Conservation (phyloP, 179 eudicot genomes). For the Corrigiola litoralis region DNA sequence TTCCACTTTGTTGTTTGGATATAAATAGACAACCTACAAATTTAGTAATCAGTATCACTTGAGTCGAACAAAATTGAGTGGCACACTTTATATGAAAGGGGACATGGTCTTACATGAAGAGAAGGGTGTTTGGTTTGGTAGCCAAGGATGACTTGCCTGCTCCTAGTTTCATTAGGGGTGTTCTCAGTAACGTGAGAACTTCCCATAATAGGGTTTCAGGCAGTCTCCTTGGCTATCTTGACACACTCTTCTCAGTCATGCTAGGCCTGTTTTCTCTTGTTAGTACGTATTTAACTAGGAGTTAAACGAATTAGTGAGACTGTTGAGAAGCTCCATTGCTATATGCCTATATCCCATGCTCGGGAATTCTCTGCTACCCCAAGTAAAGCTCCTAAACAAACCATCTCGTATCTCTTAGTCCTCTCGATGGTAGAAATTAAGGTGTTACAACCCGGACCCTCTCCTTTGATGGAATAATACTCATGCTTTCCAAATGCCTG, state of each 20-base stretch:
- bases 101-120: slow-evolving; percentile 38
- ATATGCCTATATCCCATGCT: no score
- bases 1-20: neutral
- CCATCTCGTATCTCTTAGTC: no score
- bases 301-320: no score
- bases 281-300: no score
- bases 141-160: slow-evolving; percentile 60
- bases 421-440: no score
- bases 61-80: neutral
- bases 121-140: slow-evolving; percentile 29
- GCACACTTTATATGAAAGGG: neutral
- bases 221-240: slow-evolving; percentile 49
- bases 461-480: no score
- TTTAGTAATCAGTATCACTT: neutral
- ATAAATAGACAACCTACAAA: neutral
- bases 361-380: no score
- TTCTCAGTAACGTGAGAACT: no score
- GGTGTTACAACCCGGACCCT: no score
- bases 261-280: slow-evolving; percentile 18
- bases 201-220: slow-evolving; percentile 14
- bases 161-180: neutral
- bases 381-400: no score
- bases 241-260: slow-evolving; percentile 34
- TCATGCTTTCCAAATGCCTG: no score
- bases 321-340: no score